phyloP scores from a whole-genome alignment of 1,284 basidiomycete species.

The Entoloma clypeatum region DNA sequence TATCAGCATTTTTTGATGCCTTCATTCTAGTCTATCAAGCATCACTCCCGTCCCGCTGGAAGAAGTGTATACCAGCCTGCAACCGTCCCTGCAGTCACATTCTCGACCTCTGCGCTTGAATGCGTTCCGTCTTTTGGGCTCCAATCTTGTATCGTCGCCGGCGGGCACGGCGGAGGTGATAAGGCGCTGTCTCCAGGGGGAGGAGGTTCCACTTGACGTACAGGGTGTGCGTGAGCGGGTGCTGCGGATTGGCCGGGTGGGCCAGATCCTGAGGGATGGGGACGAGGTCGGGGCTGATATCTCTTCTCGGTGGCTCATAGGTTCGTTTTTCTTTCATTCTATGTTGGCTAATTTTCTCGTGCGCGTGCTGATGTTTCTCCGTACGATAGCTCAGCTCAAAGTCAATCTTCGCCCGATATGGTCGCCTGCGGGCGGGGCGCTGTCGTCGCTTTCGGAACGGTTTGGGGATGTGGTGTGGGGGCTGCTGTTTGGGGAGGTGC shows the following conservation, averaged over 20 bases:
- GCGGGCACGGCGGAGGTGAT: constrained; percentile 54
- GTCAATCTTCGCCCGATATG: constrained; percentile 89
- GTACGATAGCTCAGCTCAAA: constrained; percentile 75
- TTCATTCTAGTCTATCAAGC: constrained; percentile 21
- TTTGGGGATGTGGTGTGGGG: constrained; percentile 74
- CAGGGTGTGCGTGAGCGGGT: constrained; percentile 82
- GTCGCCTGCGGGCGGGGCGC: constrained; percentile 72
- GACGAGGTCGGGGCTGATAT: constrained; percentile 53
- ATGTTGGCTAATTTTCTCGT: constrained; percentile 2
- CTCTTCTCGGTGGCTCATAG: constrained; percentile 62
- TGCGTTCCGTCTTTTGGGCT: constrained; percentile 52
- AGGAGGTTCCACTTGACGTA: constrained; percentile 70
- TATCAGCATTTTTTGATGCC: not conserved
- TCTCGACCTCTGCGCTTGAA: constrained; percentile 52
- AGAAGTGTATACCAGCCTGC: constrained; percentile 45
- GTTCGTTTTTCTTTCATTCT: constrained; percentile 31
- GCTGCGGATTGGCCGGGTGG: constrained; percentile 63
- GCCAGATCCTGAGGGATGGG: constrained; percentile 49
- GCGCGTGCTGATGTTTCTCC: constrained; percentile 8
- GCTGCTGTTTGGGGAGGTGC: constrained; percentile 63
- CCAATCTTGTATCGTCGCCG: constrained; percentile 38
- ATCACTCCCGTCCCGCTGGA: constrained; percentile 32
- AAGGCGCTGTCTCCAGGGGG: constrained; percentile 65
- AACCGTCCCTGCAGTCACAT: constrained; percentile 53
- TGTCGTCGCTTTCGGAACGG: constrained; percentile 55